Percentiles rank a stretch among this genome's conserved stretches.
Conservation (phyloP, 1,284 basidiomycete genomes). For the Marasmius fiardii region DNA sequence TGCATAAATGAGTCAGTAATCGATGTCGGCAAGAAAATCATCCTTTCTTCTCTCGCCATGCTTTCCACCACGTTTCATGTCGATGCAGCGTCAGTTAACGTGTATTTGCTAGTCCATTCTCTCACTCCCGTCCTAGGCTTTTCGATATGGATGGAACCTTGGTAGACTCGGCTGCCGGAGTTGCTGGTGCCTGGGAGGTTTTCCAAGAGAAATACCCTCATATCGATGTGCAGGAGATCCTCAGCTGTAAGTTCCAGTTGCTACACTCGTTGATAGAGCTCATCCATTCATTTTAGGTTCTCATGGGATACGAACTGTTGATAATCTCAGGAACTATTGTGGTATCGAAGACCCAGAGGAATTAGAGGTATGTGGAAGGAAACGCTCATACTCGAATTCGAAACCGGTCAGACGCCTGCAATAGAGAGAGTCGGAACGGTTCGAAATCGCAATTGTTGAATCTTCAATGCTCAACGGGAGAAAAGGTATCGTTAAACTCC, state of each 20-base stretch:
- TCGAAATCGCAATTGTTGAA: conserved; percentile 65
- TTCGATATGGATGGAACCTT: conserved; percentile 83
- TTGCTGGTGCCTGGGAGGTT: conserved; percentile 70
- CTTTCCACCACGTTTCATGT: conserved; percentile 43
- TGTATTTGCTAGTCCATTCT: not conserved
- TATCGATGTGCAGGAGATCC: conserved; percentile 58
- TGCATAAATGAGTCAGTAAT: too few relatives aligned
- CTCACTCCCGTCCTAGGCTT: conserved; percentile 35
- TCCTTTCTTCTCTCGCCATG: conserved; percentile 30
- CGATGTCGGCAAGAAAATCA: not conserved
- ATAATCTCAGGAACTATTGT: conserved; percentile 73
- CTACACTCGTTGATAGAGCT: conserved; percentile 4
- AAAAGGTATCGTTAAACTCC: conserved; percentile 58
- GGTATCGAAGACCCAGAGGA: conserved; percentile 64
- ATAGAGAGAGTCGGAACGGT: conserved; percentile 61
- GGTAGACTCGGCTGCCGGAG: conserved; percentile 70
- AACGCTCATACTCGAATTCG: not conserved
- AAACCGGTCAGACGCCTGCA: not conserved
- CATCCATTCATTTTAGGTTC: conserved; percentile 45
- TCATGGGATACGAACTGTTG: conserved; percentile 79
- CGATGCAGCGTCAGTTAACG: conserved; percentile 50
- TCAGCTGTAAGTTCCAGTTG: conserved; percentile 47
- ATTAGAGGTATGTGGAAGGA: conserved; percentile 49
- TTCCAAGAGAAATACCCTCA: conserved; percentile 62
- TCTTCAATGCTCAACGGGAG: conserved; percentile 49